Base-by-base conservation (phyloP, 495 filamentous ascomycete species). In the Penicillium coprophilum region DNA sequence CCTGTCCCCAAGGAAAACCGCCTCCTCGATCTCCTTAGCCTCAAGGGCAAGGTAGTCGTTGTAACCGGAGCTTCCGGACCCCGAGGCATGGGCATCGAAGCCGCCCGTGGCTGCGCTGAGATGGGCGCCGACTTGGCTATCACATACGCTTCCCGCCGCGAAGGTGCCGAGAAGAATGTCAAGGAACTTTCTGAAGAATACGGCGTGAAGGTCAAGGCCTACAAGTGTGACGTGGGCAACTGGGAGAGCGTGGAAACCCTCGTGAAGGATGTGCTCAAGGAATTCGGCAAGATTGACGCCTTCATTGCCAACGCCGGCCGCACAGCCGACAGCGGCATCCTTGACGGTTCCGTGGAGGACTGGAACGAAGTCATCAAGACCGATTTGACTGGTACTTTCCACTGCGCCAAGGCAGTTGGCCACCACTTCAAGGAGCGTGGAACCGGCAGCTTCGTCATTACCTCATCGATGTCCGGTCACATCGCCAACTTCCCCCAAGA, bases 401-500 rank as follows among this genome's bases (percentile, higher is more conserved):
- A 87, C 76, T 88, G 85, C 66, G 85, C 85, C 24, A 85, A 85
- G 70, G 85, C 85, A 17, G 80, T 85, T 6, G 85, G 85, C 15
- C 68, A 76, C 10, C 82, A 85, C 65, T 87, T 87, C 74, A 82
- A 84, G 70, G 65, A 85, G 71, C 79, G 78, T 31, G 79, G 80
- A 30, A 81, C 72, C 19, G 85, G 85, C 19, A 78, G 72, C 59
- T 79, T 87, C 63, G 78, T 88, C 70, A 82, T 86, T 56, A 88
- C 85, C 13, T 75, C 85, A 4, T 79, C 74, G 50, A 88, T 88
- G 85, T 84, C 80, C 23, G 88, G 87, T 13, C 87, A 88, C 71
- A 85, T 90, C 54, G 88, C 82, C 72, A 91, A 91, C 70, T 88
- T 78, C 73, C 87, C 88, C 2, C 87, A 90, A 68, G 85, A 90